phyloP scores from a whole-genome alignment of 108 stramenopile species.

The Cyclotella choctawhatcheeana region DNA sequence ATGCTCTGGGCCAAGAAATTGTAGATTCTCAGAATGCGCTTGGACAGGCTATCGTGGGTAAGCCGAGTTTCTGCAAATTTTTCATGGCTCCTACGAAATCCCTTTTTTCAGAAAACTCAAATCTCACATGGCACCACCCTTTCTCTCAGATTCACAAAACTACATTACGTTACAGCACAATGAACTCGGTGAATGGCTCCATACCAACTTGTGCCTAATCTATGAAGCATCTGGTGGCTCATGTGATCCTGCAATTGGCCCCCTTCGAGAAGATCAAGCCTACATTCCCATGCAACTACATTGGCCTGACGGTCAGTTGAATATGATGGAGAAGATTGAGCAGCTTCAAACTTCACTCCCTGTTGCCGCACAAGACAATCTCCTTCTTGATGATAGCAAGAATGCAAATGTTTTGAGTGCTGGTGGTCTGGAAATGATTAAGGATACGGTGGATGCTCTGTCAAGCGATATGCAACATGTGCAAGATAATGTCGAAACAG shows the following conservation, averaged over 20 bases:
- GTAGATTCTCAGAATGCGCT: conserved; percentile 2
- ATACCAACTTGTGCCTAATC: neutral
- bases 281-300: neutral
- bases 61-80: neutral
- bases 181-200: conserved; percentile 4
- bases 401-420: neutral
- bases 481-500: too few relatives aligned
- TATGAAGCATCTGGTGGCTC: neutral
- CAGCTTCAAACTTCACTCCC: neutral
- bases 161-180: conserved; percentile 7
- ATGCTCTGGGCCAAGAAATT: neutral
- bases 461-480: too few relatives aligned
- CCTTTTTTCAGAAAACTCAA: neutral
- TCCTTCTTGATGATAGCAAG: neutral
- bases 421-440: neutral
- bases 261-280: neutral
- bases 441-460: too few relatives aligned
- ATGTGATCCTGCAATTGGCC: neutral
- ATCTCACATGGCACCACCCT: too few relatives aligned
- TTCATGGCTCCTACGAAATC: neutral
- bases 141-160: conserved; percentile 1
- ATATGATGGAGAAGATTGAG: neutral
- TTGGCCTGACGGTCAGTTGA: neutral
- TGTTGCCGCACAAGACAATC: neutral
- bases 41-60: neutral